Conservation (phyloP, 2,329 filamentous ascomycete genomes). For the Bimuria novae-zelandiae region DNA sequence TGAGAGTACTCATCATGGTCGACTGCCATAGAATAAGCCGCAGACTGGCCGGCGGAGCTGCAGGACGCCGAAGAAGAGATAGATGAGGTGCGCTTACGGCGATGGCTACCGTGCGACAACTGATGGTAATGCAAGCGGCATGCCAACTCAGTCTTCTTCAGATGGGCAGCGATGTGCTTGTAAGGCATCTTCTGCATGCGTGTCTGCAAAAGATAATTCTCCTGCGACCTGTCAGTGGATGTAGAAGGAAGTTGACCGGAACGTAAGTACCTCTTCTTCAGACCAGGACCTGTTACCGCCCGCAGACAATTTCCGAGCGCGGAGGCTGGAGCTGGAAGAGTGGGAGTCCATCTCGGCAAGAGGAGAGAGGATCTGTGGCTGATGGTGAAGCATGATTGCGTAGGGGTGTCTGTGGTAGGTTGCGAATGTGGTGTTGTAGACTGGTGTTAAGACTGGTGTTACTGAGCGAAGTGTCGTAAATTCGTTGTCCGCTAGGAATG, state of each 20-base stretch:
- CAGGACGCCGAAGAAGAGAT: slow-evolving; percentile 61
- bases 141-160: slow-evolving; percentile 86
- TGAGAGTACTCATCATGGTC: slow-evolving; percentile 44
- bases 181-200: slow-evolving; percentile 88
- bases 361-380: slow-evolving; percentile 45
- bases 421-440: slow-evolving; percentile 39
- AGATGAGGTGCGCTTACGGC: slow-evolving; percentile 76
- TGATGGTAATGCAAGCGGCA: slow-evolving; percentile 89
- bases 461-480: slow-evolving; percentile 22
- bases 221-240: slow-evolving; percentile 56
- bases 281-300: slow-evolving; percentile 82
- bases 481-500: slow-evolving; percentile 30
- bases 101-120: slow-evolving; percentile 79
- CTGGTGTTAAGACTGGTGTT: slow-evolving; percentile 9
- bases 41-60: slow-evolving; percentile 40
- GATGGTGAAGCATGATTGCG: slow-evolving; percentile 45
- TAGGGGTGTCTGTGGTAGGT: slow-evolving; percentile 14
- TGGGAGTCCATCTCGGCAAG: slow-evolving; percentile 44
- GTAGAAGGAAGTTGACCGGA: not conserved
- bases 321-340: slow-evolving; percentile 55
- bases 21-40: slow-evolving; percentile 46
- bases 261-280: slow-evolving; percentile 74
- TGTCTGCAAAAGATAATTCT: slow-evolving; percentile 81
- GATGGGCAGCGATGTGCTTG: slow-evolving; percentile 82
- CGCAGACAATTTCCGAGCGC: slow-evolving; percentile 70